These are phyloP conservation scores for Thoreauomyces humboldtii DNA, from an alignment of 192 early-diverging fungal species.

Conservation along the genomic window DNA sequence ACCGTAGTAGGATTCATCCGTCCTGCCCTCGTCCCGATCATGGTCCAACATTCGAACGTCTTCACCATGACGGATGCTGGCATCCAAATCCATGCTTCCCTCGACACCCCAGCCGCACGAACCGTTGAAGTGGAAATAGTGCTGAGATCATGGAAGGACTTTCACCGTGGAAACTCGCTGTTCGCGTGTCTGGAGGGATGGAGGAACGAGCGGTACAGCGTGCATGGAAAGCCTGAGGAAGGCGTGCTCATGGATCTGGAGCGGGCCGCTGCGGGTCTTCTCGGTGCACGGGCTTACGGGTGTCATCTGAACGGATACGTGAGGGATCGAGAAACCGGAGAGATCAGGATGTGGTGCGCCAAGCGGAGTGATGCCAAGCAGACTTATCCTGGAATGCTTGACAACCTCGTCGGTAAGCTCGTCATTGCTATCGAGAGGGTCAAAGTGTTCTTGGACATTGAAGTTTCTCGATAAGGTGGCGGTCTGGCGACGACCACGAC, in stretches of 20 bases:
- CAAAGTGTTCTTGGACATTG: background rate
- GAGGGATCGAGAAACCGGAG: slow-evolving; percentile 16
- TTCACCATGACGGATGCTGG: slow-evolving; percentile 6
- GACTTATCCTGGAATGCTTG: slow-evolving; percentile 79
- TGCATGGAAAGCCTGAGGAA: slow-evolving; percentile 53
- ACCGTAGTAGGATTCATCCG: slow-evolving; percentile 3
- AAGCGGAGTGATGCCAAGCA: slow-evolving; percentile 73
- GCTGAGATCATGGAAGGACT: slow-evolving; percentile 30
- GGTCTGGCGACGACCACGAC: slow-evolving; percentile 68
- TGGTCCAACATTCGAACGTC: slow-evolving; percentile 13
- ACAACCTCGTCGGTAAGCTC: slow-evolving; percentile 42
- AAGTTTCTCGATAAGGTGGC: slow-evolving; percentile 32
- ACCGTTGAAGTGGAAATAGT: slow-evolving; percentile 38
- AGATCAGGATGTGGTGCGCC: slow-evolving; percentile 85
- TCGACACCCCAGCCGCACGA: slow-evolving; percentile 18
- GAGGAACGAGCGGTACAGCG: slow-evolving; percentile 82
- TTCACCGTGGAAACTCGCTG: background rate
- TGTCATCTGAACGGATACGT: slow-evolving; percentile 86
- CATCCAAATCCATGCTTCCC: slow-evolving; percentile 10
- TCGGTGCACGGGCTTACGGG: slow-evolving; percentile 86
- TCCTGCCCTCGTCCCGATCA: background rate
- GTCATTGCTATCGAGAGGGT: slow-evolving; percentile 24
- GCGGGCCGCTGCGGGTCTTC: slow-evolving; percentile 69
- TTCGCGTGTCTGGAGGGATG: slow-evolving; percentile 61
- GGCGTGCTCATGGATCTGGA: slow-evolving; percentile 56